phyloP scores from a whole-genome alignment of 495 filamentous ascomycete species.

The Filosporella fistucella region DNA sequence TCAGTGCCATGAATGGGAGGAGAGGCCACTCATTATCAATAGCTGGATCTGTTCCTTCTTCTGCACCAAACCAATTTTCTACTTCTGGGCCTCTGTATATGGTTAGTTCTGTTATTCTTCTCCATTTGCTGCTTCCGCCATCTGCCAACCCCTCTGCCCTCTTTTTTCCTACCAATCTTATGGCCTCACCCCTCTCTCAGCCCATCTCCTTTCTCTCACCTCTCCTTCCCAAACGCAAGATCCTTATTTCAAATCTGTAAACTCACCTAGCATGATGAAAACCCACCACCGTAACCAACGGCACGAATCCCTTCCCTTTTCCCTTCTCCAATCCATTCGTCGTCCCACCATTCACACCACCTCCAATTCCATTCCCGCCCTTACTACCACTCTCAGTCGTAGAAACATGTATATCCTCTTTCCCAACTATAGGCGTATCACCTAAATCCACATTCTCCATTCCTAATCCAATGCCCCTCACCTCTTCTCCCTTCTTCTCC shows the following conservation, averaged over 20 bases:
- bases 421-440: neutral
- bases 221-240: neutral
- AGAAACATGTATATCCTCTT: too few relatives aligned
- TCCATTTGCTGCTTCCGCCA: too few relatives aligned
- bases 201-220: neutral
- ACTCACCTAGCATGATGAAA: slow-evolving; percentile 89
- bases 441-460: slow-evolving; percentile 8
- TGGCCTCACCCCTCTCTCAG: too few relatives aligned
- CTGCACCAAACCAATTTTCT: slow-evolving; percentile 80
- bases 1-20: slow-evolving; percentile 96
- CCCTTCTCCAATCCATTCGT: too few relatives aligned
- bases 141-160: too few relatives aligned
- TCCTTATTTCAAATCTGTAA: neutral
- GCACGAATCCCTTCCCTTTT: slow-evolving; percentile 34
- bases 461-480: too few relatives aligned
- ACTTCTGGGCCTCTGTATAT: slow-evolving; percentile 80
- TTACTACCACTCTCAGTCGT: slow-evolving; percentile 1
- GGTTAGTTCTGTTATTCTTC: slow-evolving; percentile 7
- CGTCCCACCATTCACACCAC: too few relatives aligned
- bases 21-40: slow-evolving; percentile 86
- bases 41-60: slow-evolving; percentile 75
- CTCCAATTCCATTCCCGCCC: slow-evolving; percentile 3
- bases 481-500: too few relatives aligned
- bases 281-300: slow-evolving; percentile 85
- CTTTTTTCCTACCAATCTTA: too few relatives aligned